Base-by-base conservation (phyloP, 805 yeast species). In the Nakazawaea ishiwadae region DNA sequence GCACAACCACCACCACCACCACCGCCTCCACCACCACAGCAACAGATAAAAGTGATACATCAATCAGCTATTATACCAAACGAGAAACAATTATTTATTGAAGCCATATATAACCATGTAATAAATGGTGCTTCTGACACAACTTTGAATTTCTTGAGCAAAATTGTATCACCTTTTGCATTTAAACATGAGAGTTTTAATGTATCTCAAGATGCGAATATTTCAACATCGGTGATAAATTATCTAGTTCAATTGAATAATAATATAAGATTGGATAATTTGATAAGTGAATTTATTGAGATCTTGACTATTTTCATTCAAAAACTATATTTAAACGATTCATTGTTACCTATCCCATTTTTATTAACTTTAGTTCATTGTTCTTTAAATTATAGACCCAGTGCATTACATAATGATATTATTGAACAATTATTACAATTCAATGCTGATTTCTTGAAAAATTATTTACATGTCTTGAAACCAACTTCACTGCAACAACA, bases 321-420 rank as follows among this genome's bases (percentile, higher is more conserved):
- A 3, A 51, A 58, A 15, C 39, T 55, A 6, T 35, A 48, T 18
- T 39, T 49, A 9, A 30, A 35, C 3, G 34, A 43, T 1, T 43
- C 41, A 5, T 47, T 68, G 2, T 46, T 72, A 1, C 56, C 80
- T 0, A 63, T 80, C 3, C 93, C 93, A 1, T 82, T 79, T 52
- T 48, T 84, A 11, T 52, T 82, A 2, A 67, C 84, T 1, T 50
- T 84, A 30, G 60, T 83, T 29, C 77, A 77, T 49, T 74, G 75
- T 39, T 52, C 77, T 1, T 56, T 82, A 5, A 67, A 59, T 16
- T 85, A 79, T 57, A 66, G 85, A 52, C 81, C 85, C 1, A 73
- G 75, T 42, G 89, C 91, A 1, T 66, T 81, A 1, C 64, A 62
- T 16, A 58, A 51, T 28, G 51, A 54, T 11, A 62, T 70, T 18